Evolutionary conservation across 2,329 filamentous ascomycete species (phyloP), one percentile per base, ranked within the genome.

Genomic region (Didymella glomerata): DNA sequence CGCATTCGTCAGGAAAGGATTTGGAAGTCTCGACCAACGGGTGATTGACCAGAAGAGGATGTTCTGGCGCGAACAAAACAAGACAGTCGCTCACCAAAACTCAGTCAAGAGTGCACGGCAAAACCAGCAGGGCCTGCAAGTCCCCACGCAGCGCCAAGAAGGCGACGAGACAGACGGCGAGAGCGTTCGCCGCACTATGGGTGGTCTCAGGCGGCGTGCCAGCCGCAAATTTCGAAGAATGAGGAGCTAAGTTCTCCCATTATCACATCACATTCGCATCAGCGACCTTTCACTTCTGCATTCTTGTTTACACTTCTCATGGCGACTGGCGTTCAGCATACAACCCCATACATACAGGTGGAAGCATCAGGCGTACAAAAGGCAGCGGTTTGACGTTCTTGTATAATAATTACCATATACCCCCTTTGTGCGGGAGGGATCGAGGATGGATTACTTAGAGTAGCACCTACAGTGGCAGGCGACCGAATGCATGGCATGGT

Each of bases 1-100:
- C 9, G 96, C 91, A 64, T 93, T 95, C 75, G 88, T 88, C 65
- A 87, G 91, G 41, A 86, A 93, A 70, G 91, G 91, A 5, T 93
- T 94, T 67, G 90, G 88, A 7, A 89, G 93, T 69, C 81, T 97
- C 18, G 93, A 88, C 69, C 92, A 97, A 75, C 89, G 90, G 16
- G 86, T 87, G 4, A 91, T 97, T 59, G 93, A 97, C 66, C 85
- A 88, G 66, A 85, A 90, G 61, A 83, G 94, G 47, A 50, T 68
- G 36, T 76, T 75, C 57, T 76, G 74, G 74, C 66, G 68, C 2
- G 71, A 74, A 24, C 70, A 76, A 53, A 73, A 66, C 56, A 71
- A 69, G 18, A 60, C 52, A 2, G 68, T 69, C 14, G 63, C 66
- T 18, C 61, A 68, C 34, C 62, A 71, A 48, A 65, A 66, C 28